Conservation (phyloP, 2,329 filamentous ascomycete genomes). For the Fusarium duplospermum region DNA sequence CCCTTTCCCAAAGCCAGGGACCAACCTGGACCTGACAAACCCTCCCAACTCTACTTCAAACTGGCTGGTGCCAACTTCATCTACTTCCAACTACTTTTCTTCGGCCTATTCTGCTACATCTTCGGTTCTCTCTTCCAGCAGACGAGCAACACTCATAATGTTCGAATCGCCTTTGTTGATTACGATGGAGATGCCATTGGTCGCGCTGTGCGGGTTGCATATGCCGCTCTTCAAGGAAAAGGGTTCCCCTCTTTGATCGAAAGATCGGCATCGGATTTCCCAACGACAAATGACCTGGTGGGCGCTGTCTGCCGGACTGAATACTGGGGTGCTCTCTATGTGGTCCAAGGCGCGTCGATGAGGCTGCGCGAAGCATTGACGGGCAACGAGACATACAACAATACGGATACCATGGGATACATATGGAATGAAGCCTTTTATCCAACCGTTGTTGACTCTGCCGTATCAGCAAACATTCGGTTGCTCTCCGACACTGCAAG, state of each 20-base stretch:
- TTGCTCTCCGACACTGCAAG: conserved; percentile 22
- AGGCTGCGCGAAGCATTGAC: conserved; percentile 22
- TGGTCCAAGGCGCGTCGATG: conserved; percentile 16
- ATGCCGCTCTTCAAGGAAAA: conserved; percentile 22
- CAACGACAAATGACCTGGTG: conserved; percentile 7
- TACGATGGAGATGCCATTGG: conserved; percentile 41
- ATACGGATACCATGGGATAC: conserved; percentile 24
- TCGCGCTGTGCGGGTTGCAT: conserved; percentile 33
- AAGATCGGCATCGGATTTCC: conserved; percentile 15
- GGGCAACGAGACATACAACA: conserved; percentile 18
- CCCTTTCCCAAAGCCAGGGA: not conserved
- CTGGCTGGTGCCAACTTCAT: conserved; percentile 29
- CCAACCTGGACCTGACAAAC: not conserved
- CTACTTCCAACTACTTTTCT: conserved; percentile 55
- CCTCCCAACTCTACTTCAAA: conserved; percentile 16
- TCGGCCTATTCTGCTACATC: conserved; percentile 39
- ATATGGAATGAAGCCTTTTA: conserved; percentile 39
- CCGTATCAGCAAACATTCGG: conserved; percentile 22
- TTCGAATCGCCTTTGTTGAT: conserved; percentile 38
- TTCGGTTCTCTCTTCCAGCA: conserved; percentile 39
- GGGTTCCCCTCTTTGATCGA: conserved; percentile 34
- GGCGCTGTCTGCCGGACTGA: conserved; percentile 25
- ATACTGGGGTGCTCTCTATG: conserved; percentile 38
- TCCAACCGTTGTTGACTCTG: conserved; percentile 20
- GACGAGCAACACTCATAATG: conserved; percentile 23